Percentiles rank a stretch among this genome's conserved stretches.
phyloP scores from a whole-genome alignment of 371 early-diverging fungal species.

The Haplosporangium sp. region DNA sequence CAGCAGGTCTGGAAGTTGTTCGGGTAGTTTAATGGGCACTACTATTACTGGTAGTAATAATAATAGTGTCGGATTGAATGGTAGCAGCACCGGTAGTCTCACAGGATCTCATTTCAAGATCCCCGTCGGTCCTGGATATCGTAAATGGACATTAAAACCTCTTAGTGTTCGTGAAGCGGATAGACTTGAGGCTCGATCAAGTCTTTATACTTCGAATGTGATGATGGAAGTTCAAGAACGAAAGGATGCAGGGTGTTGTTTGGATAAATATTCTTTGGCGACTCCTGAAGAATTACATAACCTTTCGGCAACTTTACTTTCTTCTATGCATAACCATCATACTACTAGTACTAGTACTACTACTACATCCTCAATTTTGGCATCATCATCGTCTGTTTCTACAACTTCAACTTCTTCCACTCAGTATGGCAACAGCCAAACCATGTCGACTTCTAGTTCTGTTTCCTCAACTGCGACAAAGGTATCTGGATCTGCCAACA shows the following conservation, averaged over 20 bases:
- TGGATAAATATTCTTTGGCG: slow-evolving; percentile 41
- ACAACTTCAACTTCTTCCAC: neutral
- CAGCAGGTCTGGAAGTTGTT: slow-evolving; percentile 8
- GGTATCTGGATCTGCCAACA: slow-evolving; percentile 10
- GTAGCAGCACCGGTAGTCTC: slow-evolving; percentile 6
- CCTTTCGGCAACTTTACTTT: slow-evolving; percentile 19
- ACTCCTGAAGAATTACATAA: slow-evolving; percentile 34
- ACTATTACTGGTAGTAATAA: no score
- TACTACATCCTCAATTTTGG: slow-evolving; percentile 18
- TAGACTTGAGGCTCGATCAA: slow-evolving; percentile 44
- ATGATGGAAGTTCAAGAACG: slow-evolving; percentile 53
- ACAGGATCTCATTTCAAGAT: slow-evolving; percentile 21
- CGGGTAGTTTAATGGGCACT: slow-evolving; percentile 7
- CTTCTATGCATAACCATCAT: no score
- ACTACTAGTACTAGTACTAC: no score
- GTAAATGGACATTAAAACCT: slow-evolving; percentile 54
- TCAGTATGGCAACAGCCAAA: neutral
- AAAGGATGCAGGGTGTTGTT: slow-evolving; percentile 39
- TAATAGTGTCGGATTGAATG: neutral
- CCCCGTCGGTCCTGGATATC: slow-evolving; percentile 48
- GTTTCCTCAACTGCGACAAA: slow-evolving; percentile 18
- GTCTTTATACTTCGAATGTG: slow-evolving; percentile 33
- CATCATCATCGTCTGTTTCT: slow-evolving; percentile 17
- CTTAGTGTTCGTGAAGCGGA: slow-evolving; percentile 53
- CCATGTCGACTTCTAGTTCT: slow-evolving; percentile 12